Conservation (phyloP, 768 basidiomycete genomes). For the Sporobolomyces phaffii region DNA sequence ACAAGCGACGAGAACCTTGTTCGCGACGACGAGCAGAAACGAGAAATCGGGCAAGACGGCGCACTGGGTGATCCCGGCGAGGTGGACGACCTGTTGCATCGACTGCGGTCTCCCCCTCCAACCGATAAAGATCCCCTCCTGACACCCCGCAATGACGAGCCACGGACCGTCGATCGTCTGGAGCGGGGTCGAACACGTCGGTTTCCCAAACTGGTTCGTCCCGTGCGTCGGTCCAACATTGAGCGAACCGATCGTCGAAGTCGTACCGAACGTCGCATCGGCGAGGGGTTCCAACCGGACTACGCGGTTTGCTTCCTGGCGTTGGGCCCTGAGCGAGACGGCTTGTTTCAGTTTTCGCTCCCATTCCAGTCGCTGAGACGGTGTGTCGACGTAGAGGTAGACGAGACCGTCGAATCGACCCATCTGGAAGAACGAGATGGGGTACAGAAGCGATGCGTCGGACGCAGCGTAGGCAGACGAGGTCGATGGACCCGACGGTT, state of each 20-base stretch:
- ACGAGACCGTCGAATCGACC: constrained; percentile 80
- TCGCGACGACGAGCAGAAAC: constrained; percentile 89
- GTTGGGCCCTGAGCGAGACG: constrained; percentile 70
- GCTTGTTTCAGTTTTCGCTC: constrained; percentile 83
- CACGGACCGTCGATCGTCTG: constrained; percentile 69
- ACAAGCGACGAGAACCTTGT: constrained; percentile 69
- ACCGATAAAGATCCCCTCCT: constrained; percentile 93
- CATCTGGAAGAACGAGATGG: constrained; percentile 81
- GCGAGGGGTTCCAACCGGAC: constrained; percentile 33
- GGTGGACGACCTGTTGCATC: constrained; percentile 83
- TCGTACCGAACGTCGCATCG: constrained; percentile 34
- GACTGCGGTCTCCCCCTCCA: constrained; percentile 81
- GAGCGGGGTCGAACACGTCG: constrained; percentile 93
- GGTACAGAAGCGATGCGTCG: constrained; percentile 65
- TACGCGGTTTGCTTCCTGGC: constrained; percentile 73
- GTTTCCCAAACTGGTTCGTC: constrained; percentile 47
- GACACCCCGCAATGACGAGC: constrained; percentile 86
- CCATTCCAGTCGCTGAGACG: constrained; percentile 74
- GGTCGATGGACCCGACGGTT: constrained; percentile 54
- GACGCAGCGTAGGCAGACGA: constrained; percentile 48
- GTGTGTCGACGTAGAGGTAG: constrained; percentile 77
- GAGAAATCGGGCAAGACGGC: constrained; percentile 95
- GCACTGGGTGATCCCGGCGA: constrained; percentile 89
- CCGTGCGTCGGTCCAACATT: neutral
- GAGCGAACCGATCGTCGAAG: constrained; percentile 22